phyloP scores from a whole-genome alignment of 495 filamentous ascomycete species.

The Lasiosphaeria ovina region DNA sequence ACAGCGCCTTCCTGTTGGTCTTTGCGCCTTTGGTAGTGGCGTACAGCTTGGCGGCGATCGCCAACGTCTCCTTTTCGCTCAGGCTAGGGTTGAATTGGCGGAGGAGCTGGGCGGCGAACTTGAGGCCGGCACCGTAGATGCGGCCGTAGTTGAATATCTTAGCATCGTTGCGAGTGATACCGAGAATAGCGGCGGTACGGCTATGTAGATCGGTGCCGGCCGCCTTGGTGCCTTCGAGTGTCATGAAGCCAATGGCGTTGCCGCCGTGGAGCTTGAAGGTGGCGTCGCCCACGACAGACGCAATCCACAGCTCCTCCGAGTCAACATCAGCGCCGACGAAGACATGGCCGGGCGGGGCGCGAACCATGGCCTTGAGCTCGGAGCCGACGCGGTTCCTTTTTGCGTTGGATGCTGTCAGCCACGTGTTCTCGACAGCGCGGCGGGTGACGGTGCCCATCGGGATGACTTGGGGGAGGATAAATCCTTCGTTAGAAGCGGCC shows the following conservation, averaged over 20 bases:
- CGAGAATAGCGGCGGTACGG: slow-evolving; percentile 84
- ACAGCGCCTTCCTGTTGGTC: slow-evolving; percentile 61
- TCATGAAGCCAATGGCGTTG: slow-evolving; percentile 98
- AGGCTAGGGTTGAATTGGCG: slow-evolving; percentile 88
- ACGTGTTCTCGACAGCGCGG: slow-evolving; percentile 94
- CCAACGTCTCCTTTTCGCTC: slow-evolving; percentile 69
- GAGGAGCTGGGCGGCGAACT: slow-evolving; percentile 85
- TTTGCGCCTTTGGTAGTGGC: slow-evolving; percentile 84
- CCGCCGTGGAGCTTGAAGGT: slow-evolving; percentile 92
- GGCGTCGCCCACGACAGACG: slow-evolving; percentile 89
- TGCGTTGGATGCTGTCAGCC: slow-evolving; percentile 96
- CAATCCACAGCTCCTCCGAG: slow-evolving; percentile 99
- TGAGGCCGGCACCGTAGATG: slow-evolving; percentile 94
- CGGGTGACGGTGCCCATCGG: slow-evolving; percentile 99
- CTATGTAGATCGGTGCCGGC: slow-evolving; percentile 95
- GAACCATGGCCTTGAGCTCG: slow-evolving; percentile 95
- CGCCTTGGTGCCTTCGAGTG: slow-evolving; percentile 90
- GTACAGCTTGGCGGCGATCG: slow-evolving; percentile 79
- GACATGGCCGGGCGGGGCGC: slow-evolving; percentile 81
- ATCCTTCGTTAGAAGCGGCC: slow-evolving; percentile 49
- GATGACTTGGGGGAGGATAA: slow-evolving; percentile 97
- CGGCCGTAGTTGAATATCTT: slow-evolving; percentile 99
- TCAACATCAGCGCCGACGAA: slow-evolving; percentile 98
- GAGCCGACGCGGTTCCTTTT: slow-evolving; percentile 94
- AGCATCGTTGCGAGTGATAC: slow-evolving; percentile 90